Base-by-base conservation (phyloP, 306 rosid genomes). In the Dalbergia oliveri region DNA sequence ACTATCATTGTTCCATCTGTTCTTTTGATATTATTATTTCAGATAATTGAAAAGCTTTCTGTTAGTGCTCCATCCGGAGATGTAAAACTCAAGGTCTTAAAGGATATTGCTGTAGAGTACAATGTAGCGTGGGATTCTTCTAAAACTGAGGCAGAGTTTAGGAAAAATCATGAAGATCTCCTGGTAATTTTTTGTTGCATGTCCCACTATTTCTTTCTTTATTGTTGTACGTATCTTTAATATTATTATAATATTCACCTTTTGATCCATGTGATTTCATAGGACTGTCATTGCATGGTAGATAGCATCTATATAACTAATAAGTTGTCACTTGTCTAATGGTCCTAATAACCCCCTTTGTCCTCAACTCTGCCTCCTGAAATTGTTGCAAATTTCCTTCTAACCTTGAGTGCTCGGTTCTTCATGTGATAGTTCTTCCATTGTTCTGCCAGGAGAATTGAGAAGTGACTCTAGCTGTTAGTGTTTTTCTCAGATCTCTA, bases 11-110 rank as follows among this genome's bases (percentile, higher is more conserved):
- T 15, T 72, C 47, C 73, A 69, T 70, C 58, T 43, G 70, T 81
- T 35, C 61, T 58, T 76, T 37, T 69, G 61, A 64, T 76, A 21
- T 76, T 72, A 66, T 65, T 80, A 78, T 70, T 76, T 65, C 90
- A 95, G 99, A 91, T 93, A 75, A 93, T 95, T 76, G 99, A 95
- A 79, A 95, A 91, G 89, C 98, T 95, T 79, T 91, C 98, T 0
- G 88, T 91, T 80, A 83, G 86, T 84, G 89, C 97, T 72, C 99
- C 99, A 31, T 81, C 98, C 33, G 88, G 90, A 37, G 90, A 85
- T 64, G 83, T 79, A 77, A 95, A 88, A 87, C 99, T 95, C 85
- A 91, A 89, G 90, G 91, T 93, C 58, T 84, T 95, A 89, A 93
- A 74, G 80, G 96, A 87, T 67, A 93, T 95, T 69, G 92, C 98